Base-by-base conservation (phyloP, 1,139 yeast species). In the Yamadazyma epiphylla region DNA sequence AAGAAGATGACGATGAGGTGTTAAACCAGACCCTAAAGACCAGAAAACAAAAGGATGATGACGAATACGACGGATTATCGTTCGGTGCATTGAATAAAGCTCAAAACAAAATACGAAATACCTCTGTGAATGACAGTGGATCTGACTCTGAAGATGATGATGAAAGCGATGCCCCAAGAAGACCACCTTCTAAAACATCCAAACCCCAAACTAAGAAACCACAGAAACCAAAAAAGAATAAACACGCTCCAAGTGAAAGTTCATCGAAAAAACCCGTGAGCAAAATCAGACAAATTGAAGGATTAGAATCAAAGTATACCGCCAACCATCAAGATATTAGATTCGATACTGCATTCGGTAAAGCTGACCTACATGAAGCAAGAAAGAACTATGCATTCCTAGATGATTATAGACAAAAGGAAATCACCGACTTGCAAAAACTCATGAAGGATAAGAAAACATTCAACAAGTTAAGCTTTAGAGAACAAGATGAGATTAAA, bases 311-410 rank as follows among this genome's bases (percentile, higher is more conserved):
- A 13, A 63, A 62, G 42, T 60, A 62, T 27, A 48, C 57, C 12
- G 53, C 65, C 25, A 53, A 64, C 19, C 77, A 83, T 49, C 70
- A 77, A 31, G 98, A 91, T 60, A 79, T 94, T 20, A 70, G 98
- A 43, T 91, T 91, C 53, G 96, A 89, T 56, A 74, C 94, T 1
- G 88, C 95, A 0, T 77, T 79, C 41, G 97, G 97, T 35, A 82
- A 78, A 46, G 85, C 94, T 0, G 91, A 88, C 49, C 59, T 76
- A 35, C 61, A 65, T 20, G 68, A 69, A 36, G 74, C 81, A 20
- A 68, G 96, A 33, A 75, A 77, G 47, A 80, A 89, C 49, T 91
- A 91, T 60, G 75, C 78, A 25, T 91, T 91, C 48, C 60, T 91
- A 38, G 95, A 89, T 56, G 89, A 84, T 26, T 89, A 89, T 53